Evolutionary conservation across 257 asterid species (phyloP).

Genomic region (Asclepias syriaca): DNA sequence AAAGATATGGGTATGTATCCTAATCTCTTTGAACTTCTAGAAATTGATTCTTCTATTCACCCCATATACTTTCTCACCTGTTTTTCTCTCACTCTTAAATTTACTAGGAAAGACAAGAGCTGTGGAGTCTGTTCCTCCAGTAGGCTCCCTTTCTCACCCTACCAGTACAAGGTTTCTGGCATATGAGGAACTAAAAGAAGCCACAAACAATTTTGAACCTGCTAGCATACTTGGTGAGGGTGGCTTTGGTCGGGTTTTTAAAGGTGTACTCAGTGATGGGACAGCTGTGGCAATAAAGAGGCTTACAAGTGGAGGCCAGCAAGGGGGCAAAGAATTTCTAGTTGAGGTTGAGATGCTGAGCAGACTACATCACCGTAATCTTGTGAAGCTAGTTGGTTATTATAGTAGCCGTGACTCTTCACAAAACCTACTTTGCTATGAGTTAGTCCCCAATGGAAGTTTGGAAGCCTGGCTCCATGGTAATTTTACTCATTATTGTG

Average conservation of each 20-base stretch:
- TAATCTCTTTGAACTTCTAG: neutral
- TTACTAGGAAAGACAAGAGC: constrained; percentile 44
- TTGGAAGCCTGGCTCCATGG: constrained; percentile 98
- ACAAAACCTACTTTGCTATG: constrained; percentile 87
- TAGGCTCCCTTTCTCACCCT: constrained; percentile 74
- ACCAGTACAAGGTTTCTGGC: constrained; percentile 77
- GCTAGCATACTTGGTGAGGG: constrained; percentile 89
- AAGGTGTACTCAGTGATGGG: constrained; percentile 83
- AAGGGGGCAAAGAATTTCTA: constrained; percentile 89
- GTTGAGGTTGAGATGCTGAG: constrained; percentile 99
- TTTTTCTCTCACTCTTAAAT: constrained; percentile 15
- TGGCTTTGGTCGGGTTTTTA: constrained; percentile 91
- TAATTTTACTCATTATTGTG: constrained; percentile 25
- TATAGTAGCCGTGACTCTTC: constrained; percentile 74
- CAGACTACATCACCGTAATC: constrained; percentile 92
- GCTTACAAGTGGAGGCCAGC: constrained; percentile 88
- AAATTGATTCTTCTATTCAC: no score
- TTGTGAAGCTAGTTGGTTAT: constrained; percentile 91
- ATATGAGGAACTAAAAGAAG: constrained; percentile 83
- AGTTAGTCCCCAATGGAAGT: constrained; percentile 96
- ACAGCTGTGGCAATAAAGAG: constrained; percentile 92
- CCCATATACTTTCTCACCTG: constrained; percentile 2
- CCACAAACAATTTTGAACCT: constrained; percentile 76
- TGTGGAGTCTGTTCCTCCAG: constrained; percentile 40
- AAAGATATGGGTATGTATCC: constrained; percentile 52